A percentile compares a stretch with the other conserved stretches of the same genome.
Conservation (phyloP, 345 rosid genomes). For the Camelina neglecta region DNA sequence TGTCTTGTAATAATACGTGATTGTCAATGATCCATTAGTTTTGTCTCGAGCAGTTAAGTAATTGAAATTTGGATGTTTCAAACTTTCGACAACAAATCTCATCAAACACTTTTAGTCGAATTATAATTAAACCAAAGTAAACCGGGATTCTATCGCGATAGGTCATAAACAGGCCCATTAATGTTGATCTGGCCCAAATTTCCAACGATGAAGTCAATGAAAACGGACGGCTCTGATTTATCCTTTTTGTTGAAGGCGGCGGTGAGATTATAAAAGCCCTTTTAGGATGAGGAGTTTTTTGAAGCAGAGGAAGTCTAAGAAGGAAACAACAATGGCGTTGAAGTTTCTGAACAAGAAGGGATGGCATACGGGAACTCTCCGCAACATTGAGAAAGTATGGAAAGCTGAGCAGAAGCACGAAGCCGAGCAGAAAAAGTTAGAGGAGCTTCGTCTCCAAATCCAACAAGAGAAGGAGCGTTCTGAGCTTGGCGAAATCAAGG, state of each 20-base stretch:
- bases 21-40: slow-evolving; percentile 3
- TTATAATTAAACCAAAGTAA: slow-evolving; percentile 1
- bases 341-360: slow-evolving; percentile 99
- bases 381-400: slow-evolving; percentile 95
- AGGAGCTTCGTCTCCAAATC: slow-evolving; percentile 92
- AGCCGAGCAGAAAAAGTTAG: slow-evolving; percentile 88
- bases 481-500: slow-evolving; percentile 75
- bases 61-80: not conserved
- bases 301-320: too few relatives aligned
- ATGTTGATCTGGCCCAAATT: not conserved
- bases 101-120: not conserved
- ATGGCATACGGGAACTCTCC: slow-evolving; percentile 93
- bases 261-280: slow-evolving; percentile 7
- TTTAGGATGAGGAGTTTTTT: slow-evolving; percentile 21
- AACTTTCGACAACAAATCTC: not conserved
- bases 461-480: slow-evolving; percentile 77
- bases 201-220: not conserved
- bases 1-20: slow-evolving; percentile 28
- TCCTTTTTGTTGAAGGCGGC: not conserved
- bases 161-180: not conserved
- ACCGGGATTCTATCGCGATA: not conserved
- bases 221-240: slow-evolving; percentile 26
- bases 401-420: slow-evolving; percentile 96
- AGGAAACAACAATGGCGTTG: slow-evolving; percentile 61
- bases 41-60: not conserved